These are phyloP conservation scores for Claviceps sp. DNA, from an alignment of 2,329 filamentous ascomycete genomes.

Conservation along the genomic window DNA sequence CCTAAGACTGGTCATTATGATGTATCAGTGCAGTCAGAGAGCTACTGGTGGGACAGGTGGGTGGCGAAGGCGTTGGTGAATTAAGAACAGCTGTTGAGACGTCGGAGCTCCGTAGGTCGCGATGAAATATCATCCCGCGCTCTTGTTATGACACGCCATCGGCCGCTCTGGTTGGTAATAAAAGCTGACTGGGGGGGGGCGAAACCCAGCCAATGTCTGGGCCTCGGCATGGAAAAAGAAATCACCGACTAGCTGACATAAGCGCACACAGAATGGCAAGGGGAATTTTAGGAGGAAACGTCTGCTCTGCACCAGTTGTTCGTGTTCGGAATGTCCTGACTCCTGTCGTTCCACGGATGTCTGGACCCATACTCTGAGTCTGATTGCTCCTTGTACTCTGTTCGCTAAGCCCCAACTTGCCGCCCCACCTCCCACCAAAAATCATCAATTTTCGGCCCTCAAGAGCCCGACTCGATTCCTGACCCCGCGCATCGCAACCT, in stretches of 20 bases:
- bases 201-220: background rate
- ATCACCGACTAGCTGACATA: conserved; percentile 5
- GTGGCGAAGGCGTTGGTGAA: background rate
- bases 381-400: background rate
- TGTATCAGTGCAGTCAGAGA: background rate
- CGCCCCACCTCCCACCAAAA: conserved; percentile 30
- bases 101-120: background rate
- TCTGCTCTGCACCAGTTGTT: background rate
- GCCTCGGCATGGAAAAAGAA: conserved; percentile 1
- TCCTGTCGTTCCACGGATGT: background rate
- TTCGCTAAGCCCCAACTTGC: conserved; percentile 26
- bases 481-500: conserved; percentile 23
- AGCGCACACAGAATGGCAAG: conserved; percentile 3
- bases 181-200: background rate
- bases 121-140: conserved; percentile 6
- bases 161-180: background rate
- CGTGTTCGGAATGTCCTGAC: background rate
- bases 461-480: conserved; percentile 13
- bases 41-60: background rate
- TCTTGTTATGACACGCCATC: background rate
- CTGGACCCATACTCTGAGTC: background rate
- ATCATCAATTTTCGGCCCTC: conserved; percentile 26
- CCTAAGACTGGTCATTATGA: conserved; percentile 16
- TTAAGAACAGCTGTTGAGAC: background rate
- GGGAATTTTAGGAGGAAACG: no score